Base-by-base conservation (phyloP, 805 yeast species). In the Candida odintsovae region DNA sequence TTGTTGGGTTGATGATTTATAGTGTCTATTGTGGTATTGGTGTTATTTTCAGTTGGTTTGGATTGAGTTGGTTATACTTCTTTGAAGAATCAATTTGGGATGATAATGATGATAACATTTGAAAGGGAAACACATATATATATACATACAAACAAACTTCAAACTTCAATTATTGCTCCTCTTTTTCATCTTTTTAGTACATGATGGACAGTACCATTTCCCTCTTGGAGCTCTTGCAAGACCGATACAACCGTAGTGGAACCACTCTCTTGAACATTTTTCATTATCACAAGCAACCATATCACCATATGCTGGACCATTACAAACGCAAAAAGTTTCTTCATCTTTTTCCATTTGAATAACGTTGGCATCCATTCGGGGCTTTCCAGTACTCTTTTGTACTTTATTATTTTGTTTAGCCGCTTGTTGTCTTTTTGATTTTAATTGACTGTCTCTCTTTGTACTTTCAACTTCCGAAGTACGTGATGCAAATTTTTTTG, bases 281-380 rank as follows among this genome's bases (percentile, higher is more conserved):
- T 73, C 73, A 55, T 87, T 80, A 62, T 90, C 97, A 65, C 98
- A 92, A 0, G 92, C 96, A 51, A 92, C 76, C 98, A 92, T 92
- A 44, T 77, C 78, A 1, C 97, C 97, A 46, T 58, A 66, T 7
- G 78, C 71, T 1, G 66, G 68, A 5, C 66, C 64, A 6, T 68
- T 61, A 49, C 86, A 80, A 13, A 67, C 43, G 51, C 85, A 80
- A 53, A 76, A 80, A 1, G 56, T 42, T 15, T 44, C 54, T 9
- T 50, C 50, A 11, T 53, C 59, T n/a, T 47, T 57, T 3, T 50
- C 55, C 4, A 45, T 47, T 13, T 36, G 44, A 6, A 36, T 36
- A 4, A 19, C 39, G 5, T 19, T 36, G 15, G 22, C 25, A 8
- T 36, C 5, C 11, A 16, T 33, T 16, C 16, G 21, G 8, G 6